Conservation (phyloP, 164 flowering plant species). For the Euptelea pleiosperma region DNA sequence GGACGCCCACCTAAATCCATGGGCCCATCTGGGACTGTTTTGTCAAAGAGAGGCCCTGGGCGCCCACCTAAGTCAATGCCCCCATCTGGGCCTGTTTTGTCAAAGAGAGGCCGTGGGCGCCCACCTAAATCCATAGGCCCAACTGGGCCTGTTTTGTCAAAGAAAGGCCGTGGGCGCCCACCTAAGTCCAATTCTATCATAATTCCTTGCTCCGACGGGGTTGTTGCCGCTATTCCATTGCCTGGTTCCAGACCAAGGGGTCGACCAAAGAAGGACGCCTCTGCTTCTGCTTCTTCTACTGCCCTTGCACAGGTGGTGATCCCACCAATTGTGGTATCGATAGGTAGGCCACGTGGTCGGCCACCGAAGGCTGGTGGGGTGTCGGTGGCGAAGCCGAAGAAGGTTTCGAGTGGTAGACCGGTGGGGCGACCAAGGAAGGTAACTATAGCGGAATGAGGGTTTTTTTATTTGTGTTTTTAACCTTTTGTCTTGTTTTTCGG, state of each 20-base stretch:
- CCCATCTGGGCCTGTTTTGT: background rate
- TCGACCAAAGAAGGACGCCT: slow-evolving; percentile 16
- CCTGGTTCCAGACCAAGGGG: slow-evolving; percentile 28
- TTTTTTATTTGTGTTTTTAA: background rate
- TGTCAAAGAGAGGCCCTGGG: background rate
- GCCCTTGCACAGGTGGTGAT: background rate
- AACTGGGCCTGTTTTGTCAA: background rate
- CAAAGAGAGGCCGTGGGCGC: slow-evolving; percentile 26
- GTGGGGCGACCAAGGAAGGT: slow-evolving; percentile 60
- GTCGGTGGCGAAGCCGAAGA: slow-evolving; percentile 3
- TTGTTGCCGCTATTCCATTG: too few relatives aligned
- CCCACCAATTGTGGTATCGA: too few relatives aligned
- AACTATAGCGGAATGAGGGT: background rate
- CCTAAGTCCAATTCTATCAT: slow-evolving; percentile 16
- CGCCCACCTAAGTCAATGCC: slow-evolving; percentile 32
- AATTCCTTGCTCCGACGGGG: background rate
- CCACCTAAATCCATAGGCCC: slow-evolving; percentile 21
- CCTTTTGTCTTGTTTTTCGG: background rate
- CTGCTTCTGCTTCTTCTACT: background rate
- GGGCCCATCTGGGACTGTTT: background rate
- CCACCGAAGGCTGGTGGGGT: slow-evolving; percentile 13
- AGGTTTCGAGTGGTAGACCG: slow-evolving; percentile 28
- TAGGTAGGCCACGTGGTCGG: too few relatives aligned
- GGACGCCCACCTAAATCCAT: slow-evolving; percentile 40
- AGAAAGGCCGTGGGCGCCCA: slow-evolving; percentile 38